Evolutionary conservation across 192 early-diverging fungal species (phyloP), one percentile per base, ranked within the genome.

Genomic region (Kickxella alabastrina): DNA sequence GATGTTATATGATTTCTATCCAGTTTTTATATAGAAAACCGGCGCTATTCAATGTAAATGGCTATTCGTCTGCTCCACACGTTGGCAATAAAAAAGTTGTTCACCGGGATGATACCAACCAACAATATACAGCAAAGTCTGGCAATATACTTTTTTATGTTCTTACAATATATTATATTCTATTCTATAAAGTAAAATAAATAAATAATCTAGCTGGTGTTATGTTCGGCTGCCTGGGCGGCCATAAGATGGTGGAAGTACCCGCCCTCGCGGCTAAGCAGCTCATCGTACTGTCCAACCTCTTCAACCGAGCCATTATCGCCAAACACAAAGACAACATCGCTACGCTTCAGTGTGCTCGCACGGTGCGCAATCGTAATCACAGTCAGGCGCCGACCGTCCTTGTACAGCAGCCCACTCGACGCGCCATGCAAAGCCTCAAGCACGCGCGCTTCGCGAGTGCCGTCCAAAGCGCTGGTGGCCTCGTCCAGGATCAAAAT

Each of bases 401-500:
- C 38, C 40, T 15, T 34, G 10, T 26, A 10, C 15, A 10, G 21
- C 15, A 19, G 19, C 29, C 22, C 25, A 25, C 41, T 28, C 3
- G 59, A 27, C 37, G 41, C 81, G 3, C 48, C 56, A 42, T 83
- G 82, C 18, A 91, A 57, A 14, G 86, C 82, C 31, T 71, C 77
- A 42, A 89, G 85, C 17, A 92, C 85, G 2, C 79, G 52, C 6
- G 77, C 46, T 59, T 86, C 86, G 15, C 79, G 78, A 36, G 80
- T 84, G 12, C 85, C 83, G 47, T 90, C 90, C 36, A 92, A 52
- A 0, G 90, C 90, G 10, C 80, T 82, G 7, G 89, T 90, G 1
- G 87, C 85, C 56, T 90, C 90, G 43, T 92, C 90, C 15, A 92
- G 64, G 1, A 92, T 57, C 24, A 93, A 57, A 8, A 93, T 81